Evolutionary conservation across 805 yeast species (phyloP).

Genomic region (Wickerhamiella azymoides): DNA sequence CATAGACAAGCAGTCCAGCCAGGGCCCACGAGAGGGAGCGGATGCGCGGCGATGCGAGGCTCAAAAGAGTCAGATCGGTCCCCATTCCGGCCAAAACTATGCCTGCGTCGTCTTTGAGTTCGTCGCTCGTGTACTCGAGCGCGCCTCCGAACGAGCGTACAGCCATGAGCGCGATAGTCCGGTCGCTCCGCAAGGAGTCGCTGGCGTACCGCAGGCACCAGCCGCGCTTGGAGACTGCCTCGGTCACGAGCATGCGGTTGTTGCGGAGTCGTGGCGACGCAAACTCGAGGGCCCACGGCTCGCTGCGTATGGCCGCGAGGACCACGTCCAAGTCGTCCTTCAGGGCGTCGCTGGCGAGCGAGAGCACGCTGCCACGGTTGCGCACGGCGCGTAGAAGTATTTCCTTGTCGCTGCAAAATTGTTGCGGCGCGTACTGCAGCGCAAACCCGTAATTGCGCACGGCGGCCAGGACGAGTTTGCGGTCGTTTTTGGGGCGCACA

Average conservation of each 20-base stretch:
- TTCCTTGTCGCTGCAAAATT: conserved; percentile 1
- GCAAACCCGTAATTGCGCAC: conserved; percentile 6
- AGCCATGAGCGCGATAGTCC: neutral
- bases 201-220: conserved; percentile 4
- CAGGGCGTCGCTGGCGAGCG: neutral
- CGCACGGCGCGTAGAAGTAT: conserved; percentile 5
- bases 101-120: conserved; percentile 3
- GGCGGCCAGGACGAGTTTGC: conserved; percentile 7
- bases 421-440: conserved; percentile 1
- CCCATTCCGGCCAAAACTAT: neutral
- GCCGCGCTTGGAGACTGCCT: conserved; percentile 4
- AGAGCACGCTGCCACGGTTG: conserved; percentile 1
- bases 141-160: conserved; percentile 4
- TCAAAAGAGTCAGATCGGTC: neutral
- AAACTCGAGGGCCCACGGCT: conserved; percentile 7
- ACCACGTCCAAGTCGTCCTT: conserved; percentile 5
- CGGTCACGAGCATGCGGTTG: conserved; percentile 3
- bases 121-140: conserved; percentile 3
- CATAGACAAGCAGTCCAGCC: neutral
- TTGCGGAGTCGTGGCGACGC: conserved; percentile 5
- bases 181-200: conserved; percentile 2
- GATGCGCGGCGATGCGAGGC: conserved; percentile 2
- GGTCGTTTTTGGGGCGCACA: neutral
- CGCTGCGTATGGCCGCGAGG: conserved; percentile 1
- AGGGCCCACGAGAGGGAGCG: neutral